Base-by-base conservation (phyloP, 805 yeast species). In the Cyberlindnera sargentensis region DNA sequence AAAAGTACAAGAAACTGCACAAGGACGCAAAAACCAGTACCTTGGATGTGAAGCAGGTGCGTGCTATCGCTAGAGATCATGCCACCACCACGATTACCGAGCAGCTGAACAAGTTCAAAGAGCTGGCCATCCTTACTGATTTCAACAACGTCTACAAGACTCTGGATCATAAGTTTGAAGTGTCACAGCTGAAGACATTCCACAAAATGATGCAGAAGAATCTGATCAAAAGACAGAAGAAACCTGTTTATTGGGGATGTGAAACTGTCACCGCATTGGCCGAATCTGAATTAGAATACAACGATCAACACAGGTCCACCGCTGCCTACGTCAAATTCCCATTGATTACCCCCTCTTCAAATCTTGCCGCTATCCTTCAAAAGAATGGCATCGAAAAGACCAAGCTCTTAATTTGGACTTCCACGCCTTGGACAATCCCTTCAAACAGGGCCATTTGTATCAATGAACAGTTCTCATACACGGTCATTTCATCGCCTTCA, bases 241-340 rank as follows among this genome's bases (percentile, higher is more conserved):
- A 89, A 58, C 99, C 99, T 0, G 98, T 95, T 1, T 93, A 83
- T 72, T 93, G 98, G 97, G 95, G 97, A 1, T 82, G 91, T 49
- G 96, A 90, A 57, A 86, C 95, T 3, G 76, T 78, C 45, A 90
- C 99, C 0, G 98, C 98, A 0, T 67, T 93, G 48, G 99, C 99
- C 0, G 99, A 93, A 63, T 91, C 96, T 23, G 99, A 93, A 61
- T 70, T 93, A 45, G 96, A 91, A 57, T 93, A 93, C 62, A 84
- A 84, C 40, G 78, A 76, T 23, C 57, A 70, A 11, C 95, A 88
- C 61, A 68, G 57, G 36, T 84, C 95, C 0, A 75, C 68, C 5
- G 82, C 96, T 3, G 79, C 77, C 0, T 80, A 73, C 57, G 78
- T 84, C 6, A 79, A 76, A 51, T 89, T 84, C 51, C 89, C 89